Base-by-base conservation (phyloP, 2,329 filamentous ascomycete species). In the Teratosphaeria nubilosa region DNA sequence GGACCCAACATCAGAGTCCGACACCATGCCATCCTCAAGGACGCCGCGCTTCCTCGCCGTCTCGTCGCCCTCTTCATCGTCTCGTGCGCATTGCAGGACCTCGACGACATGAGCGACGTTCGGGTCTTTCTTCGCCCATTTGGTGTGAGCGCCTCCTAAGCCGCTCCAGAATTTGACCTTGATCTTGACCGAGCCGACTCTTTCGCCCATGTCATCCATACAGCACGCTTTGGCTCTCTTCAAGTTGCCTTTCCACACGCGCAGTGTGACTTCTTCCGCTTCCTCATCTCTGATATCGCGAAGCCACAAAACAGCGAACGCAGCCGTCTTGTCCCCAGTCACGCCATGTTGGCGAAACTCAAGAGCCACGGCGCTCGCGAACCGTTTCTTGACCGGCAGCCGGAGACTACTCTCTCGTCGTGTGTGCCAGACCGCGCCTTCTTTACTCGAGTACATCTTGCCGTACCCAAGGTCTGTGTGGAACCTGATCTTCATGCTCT, bases 211-310 rank as follows among this genome's bases (percentile, higher is more conserved):
- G 11, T 80, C 76, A 34, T 81, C 70, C 1, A 74, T 72, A 50
- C 71, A 81, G 56, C 51, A 73, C 45, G 64, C 80, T 70, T 79
- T 76, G 0, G 81, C 83, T 11, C 79, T 78, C 69, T 80, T 70
- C 68, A 85, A 75, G 63, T 86, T 80, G 25, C 86, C 84, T 66
- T 84, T 85, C 83, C 85, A 90, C 2, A 90, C 79, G 5, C 82
- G 73, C 2, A 90, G 67, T 4, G 76, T 78, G 9, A 87, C 65
- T 0, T 79, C 82, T 51, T 77, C 74, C 56, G 85, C 79, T 65
- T 87, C 82, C 59, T 88, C 86, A 58, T 90, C 87, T 0, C 78
- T 74, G 0, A 90, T 75, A n/a, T 88, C 82, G 62, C 83, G 82
- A 20, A 89, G 76, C 86, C 86, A 89, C 1, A 88, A 73, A 2